These are phyloP conservation scores for Entoloma clypeatum DNA, from an alignment of 1,284 basidiomycete genomes.

Conservation along the genomic window DNA sequence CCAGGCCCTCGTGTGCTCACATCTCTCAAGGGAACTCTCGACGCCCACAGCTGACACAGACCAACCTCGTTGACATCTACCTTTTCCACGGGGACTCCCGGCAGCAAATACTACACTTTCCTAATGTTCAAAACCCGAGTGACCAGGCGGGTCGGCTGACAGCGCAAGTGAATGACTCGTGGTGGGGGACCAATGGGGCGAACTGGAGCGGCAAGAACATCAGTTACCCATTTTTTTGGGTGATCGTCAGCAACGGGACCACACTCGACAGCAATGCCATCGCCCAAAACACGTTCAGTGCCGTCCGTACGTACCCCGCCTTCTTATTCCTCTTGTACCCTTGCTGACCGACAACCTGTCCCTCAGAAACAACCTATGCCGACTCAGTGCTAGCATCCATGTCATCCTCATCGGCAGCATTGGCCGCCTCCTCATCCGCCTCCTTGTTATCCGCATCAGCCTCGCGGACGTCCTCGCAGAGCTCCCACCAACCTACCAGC, in stretches of 20 bases:
- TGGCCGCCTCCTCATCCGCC: slow-evolving; percentile 37
- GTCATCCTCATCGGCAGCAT: too few relatives aligned
- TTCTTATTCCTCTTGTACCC: slow-evolving; percentile 1
- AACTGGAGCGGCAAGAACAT: slow-evolving; percentile 50
- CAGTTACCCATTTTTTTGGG: slow-evolving; percentile 68
- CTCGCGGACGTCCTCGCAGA: slow-evolving; percentile 27
- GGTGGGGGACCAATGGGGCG: slow-evolving; percentile 59
- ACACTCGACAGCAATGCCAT: slow-evolving; percentile 51
- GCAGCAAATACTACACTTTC: slow-evolving; percentile 42
- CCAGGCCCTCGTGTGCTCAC: slow-evolving; percentile 3
- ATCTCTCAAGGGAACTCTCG: slow-evolving; percentile 43
- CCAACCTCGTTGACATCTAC: slow-evolving; percentile 59
- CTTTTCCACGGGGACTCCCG: slow-evolving; percentile 63
- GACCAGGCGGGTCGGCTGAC: slow-evolving; percentile 51
- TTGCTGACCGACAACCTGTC: slow-evolving; percentile 2
- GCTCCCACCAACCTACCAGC: not conserved
- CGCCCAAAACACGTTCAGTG: slow-evolving; percentile 67
- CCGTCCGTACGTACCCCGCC: slow-evolving; percentile 59
- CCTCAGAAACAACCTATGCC: slow-evolving; percentile 66
- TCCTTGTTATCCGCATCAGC: slow-evolving; percentile 36
- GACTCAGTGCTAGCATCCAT: slow-evolving; percentile 54
- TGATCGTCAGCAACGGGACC: slow-evolving; percentile 54
- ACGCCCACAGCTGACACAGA: slow-evolving; percentile 43
- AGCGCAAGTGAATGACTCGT: slow-evolving; percentile 64
- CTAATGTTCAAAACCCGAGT: slow-evolving; percentile 44